phyloP scores from a whole-genome alignment of 1,284 basidiomycete genomes.

The Tilletia indica region DNA sequence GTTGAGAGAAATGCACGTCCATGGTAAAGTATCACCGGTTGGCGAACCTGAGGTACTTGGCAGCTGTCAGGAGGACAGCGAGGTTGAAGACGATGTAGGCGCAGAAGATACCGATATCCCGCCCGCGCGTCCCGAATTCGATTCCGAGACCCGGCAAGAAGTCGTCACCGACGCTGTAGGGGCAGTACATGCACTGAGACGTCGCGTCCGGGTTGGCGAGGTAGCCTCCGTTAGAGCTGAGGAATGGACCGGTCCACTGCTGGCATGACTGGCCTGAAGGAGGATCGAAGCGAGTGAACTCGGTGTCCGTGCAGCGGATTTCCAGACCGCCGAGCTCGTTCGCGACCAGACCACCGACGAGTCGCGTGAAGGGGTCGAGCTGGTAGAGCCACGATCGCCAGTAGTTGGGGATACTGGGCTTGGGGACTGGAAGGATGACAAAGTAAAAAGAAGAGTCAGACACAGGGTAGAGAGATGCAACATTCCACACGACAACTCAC shows the following conservation, averaged over 20 bases:
- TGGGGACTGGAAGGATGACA: neutral
- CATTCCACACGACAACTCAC: neutral
- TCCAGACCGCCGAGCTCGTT: slow-evolving; percentile 74
- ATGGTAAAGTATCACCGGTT: neutral
- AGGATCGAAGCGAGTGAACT: slow-evolving; percentile 66
- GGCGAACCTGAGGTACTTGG: slow-evolving; percentile 34
- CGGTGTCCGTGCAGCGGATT: slow-evolving; percentile 68
- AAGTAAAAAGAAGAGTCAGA: neutral
- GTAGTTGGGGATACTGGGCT: slow-evolving; percentile 13
- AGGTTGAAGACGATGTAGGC: slow-evolving; percentile 43
- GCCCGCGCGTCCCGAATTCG: slow-evolving; percentile 57
- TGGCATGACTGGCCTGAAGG: slow-evolving; percentile 73
- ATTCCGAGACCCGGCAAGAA: slow-evolving; percentile 73
- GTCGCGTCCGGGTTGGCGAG: slow-evolving; percentile 71
- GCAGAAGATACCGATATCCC: slow-evolving; percentile 41
- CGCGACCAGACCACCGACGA: slow-evolving; percentile 65
- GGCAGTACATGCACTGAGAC: slow-evolving; percentile 69
- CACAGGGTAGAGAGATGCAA: neutral
- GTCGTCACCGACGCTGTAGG: slow-evolving; percentile 68
- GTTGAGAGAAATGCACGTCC: no score
- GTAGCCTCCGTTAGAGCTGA: slow-evolving; percentile 71
- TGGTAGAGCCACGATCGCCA: slow-evolving; percentile 19
- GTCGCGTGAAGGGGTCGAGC: slow-evolving; percentile 31
- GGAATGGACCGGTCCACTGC: slow-evolving; percentile 56
- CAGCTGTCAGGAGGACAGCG: slow-evolving; percentile 30